Evolutionary conservation across 352 stramenopile species (phyloP), one percentile per base, ranked within the genome.

Genomic region (Bremia lactucae): DNA sequence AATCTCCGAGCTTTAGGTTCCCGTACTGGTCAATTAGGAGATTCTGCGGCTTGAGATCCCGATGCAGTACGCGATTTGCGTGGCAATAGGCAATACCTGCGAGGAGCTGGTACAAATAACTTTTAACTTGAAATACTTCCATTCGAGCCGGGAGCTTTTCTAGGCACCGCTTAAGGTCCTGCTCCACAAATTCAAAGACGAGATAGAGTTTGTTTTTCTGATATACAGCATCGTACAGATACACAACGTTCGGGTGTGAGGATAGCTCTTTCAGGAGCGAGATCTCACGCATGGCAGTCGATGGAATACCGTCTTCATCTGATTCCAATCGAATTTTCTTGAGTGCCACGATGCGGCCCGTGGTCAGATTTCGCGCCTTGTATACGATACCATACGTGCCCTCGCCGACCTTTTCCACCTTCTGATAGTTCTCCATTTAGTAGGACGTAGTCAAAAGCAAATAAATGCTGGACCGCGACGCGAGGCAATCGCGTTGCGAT

Each of bases 11-110:
- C 59, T 96, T 96, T 28, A 97, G 69, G 63, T 82, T 82, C 5
- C 83, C 75, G 43, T 93, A 72, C 35, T 74, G 52, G 44, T 95
- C 79, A 41, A 97, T 81, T 20, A 96, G 77, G 44, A 96, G 55
- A 65, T 98, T 98, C 59, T 98, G 94, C 14, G 95, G 93, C 70
- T 99, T 99, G 53, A 99, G 74, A 59, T 99, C 95, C 24, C 95
- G 83, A 65, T 99, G 95, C 24, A 99, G 66, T 42, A 98, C 93
- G 29, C 94, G 81, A 57, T 97, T 94, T 24, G 82, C 80, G 69
- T 98, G 95, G 67, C 95, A 98, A 54, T 91, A 97, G 36, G 87
- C 85, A 15, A 98, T 78, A 14, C 79, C 79, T 0, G 74, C 72
- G 31, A 91, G 44, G 10, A 91, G 34, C 46, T 91, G 78, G 47